Evolutionary conservation across 148 eudicot species (phyloP).

Genomic region (Tetragonia tetragonoides): DNA sequence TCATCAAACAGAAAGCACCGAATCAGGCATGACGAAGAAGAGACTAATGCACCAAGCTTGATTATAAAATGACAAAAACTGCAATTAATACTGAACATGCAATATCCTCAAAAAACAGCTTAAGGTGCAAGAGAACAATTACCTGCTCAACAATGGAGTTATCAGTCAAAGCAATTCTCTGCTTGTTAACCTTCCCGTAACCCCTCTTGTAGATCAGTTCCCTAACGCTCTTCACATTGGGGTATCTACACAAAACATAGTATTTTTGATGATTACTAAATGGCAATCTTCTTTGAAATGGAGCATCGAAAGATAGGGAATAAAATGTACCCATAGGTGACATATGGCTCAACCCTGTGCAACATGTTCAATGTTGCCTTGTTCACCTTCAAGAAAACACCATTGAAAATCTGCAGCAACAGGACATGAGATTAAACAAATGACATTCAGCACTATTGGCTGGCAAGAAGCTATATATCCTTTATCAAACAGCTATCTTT

Average conservation of each 20-base stretch:
- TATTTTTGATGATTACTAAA: background rate
- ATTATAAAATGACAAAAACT: too few species aligned
- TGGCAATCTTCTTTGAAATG: background rate
- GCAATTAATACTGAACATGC: background rate
- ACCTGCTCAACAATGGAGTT: constrained; percentile 69
- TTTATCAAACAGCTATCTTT: too few species aligned
- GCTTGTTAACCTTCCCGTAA: constrained; percentile 69
- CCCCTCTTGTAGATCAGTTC: constrained; percentile 85
- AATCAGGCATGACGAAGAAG: too few species aligned
- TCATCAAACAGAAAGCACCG: too few species aligned
- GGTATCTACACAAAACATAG: constrained; percentile 43
- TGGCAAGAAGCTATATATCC: too few species aligned
- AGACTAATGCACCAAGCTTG: too few species aligned
- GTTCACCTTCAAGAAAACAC: constrained; percentile 81
- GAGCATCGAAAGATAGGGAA: background rate
- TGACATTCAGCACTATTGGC: too few species aligned
- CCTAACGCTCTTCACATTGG: constrained; percentile 78
- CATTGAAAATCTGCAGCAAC: constrained; percentile 70
- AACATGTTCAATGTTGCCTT: constrained; percentile 84
- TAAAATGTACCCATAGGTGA: constrained; percentile 61
- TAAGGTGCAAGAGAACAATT: background rate
- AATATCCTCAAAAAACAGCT: background rate
- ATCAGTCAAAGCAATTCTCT: constrained; percentile 69
- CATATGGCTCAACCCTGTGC: constrained; percentile 86
- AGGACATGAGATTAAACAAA: background rate